Percentiles rank a stretch among this genome's conserved stretches.
These are phyloP conservation scores for Pyrrhoderma lamaoense DNA, from an alignment of 1,284 basidiomycete species.

Conservation along the genomic window DNA sequence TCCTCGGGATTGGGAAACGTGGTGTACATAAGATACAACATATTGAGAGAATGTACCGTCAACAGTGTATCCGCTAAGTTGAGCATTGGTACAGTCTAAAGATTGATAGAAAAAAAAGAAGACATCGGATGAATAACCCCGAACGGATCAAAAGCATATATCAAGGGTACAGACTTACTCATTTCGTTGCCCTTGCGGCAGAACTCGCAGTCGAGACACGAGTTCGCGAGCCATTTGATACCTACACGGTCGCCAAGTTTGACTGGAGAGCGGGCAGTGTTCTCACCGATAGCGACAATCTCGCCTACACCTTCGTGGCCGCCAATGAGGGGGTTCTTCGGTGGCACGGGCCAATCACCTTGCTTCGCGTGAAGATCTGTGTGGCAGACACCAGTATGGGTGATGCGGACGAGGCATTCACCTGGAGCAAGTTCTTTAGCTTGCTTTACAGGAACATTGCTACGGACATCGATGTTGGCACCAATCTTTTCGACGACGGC, in stretches of 20 bases:
- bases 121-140: not conserved
- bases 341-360: slow-evolving; percentile 45
- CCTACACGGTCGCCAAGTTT: slow-evolving; percentile 64
- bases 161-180: slow-evolving; percentile 31
- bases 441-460: slow-evolving; percentile 44
- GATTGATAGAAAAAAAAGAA: slow-evolving; percentile 7
- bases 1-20: slow-evolving; percentile 60
- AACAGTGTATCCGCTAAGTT: slow-evolving; percentile 48
- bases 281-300: slow-evolving; percentile 62
- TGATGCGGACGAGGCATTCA: slow-evolving; percentile 61
- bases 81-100: slow-evolving; percentile 37
- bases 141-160: not conserved
- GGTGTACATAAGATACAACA: slow-evolving; percentile 46
- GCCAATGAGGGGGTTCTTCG: slow-evolving; percentile 54
- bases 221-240: slow-evolving; percentile 64
- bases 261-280: slow-evolving; percentile 32
- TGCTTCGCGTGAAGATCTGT: slow-evolving; percentile 56
- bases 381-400: slow-evolving; percentile 58
- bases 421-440: slow-evolving; percentile 52
- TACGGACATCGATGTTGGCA: slow-evolving; percentile 30
- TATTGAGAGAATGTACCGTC: slow-evolving; percentile 53
- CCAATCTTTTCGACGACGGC: slow-evolving; percentile 37
- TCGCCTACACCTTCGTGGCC: slow-evolving; percentile 61
- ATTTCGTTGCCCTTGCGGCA: slow-evolving; percentile 52
- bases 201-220: slow-evolving; percentile 55